Conservation (phyloP, 257 asterid genomes). For the Verbena officinalis region DNA sequence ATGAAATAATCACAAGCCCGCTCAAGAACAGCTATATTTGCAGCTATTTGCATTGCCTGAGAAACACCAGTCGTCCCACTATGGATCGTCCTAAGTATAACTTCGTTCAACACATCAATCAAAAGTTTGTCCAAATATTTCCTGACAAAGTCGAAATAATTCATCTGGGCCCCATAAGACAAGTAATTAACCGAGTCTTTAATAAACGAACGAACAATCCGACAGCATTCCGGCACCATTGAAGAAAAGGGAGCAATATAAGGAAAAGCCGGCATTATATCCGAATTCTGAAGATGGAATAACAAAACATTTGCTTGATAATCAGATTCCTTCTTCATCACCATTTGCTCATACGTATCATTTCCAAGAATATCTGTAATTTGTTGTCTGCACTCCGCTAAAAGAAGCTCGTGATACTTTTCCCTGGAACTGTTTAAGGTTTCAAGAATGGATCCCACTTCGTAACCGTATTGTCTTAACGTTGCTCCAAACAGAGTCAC, state of each 20-base stretch:
- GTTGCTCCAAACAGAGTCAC: constrained; percentile 96
- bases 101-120: constrained; percentile 81
- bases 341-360: constrained; percentile 81
- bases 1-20: constrained; percentile 92
- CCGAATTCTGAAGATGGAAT: constrained; percentile 87
- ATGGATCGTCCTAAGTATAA: constrained; percentile 57
- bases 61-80: constrained; percentile 70
- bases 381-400: constrained; percentile 71
- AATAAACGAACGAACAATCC: constrained; percentile 71
- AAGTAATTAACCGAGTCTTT: constrained; percentile 83
- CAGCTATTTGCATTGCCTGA: constrained; percentile 97
- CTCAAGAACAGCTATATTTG: constrained; percentile 81
- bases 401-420: constrained; percentile 83
- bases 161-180: constrained; percentile 79
- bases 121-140: constrained; percentile 80
- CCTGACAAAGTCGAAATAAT: constrained; percentile 77
- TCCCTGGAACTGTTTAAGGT: constrained; percentile 77
- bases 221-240: constrained; percentile 90
- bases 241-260: constrained; percentile 90
- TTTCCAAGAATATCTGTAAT: constrained; percentile 53
- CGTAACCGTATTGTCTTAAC: constrained; percentile 82
- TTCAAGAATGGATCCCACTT: constrained; percentile 67
- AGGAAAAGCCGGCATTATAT: constrained; percentile 95
- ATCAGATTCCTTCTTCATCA: constrained; percentile 89
- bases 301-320: constrained; percentile 84